Base-by-base conservation (phyloP, 305 asterid genomes). In the Andrographis paniculata region DNA sequence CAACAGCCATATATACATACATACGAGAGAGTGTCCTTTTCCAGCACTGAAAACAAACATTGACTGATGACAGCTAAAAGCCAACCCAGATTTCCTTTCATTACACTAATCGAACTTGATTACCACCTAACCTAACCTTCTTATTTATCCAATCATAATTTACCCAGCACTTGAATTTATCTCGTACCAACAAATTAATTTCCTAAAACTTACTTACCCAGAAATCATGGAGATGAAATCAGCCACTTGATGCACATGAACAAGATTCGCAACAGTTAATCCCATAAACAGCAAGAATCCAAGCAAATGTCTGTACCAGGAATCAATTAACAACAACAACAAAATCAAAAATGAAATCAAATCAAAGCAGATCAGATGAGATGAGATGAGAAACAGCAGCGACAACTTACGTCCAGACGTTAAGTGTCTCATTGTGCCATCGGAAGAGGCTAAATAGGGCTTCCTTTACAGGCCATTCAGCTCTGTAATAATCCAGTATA, bases 391-490 rank as follows among this genome's bases (percentile, higher is more conserved):
- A 2, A 53, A 6, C 9, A 16, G 15, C 15, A 42, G 30, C 30
- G 30, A n/a, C n/a, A 10, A 71, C 95, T 63, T 62, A 83, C 99
- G 96, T 91, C 99, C 99, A 91, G 0, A 91, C 94, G 58, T 91
- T 91, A 3, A 91, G 92, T 14, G 99, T 87, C 72, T 91, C 99
- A 49, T 91, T 86, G 49, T 91, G 99, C 99, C 99, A 91, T 15
- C 74, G 72, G 60, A 87, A 87, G 1, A 91, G 4, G 78, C 99
- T 91, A 53, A 83, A 67, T 59, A 91, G 47, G 21, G 99, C 93
- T 38, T 83, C 64, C 58, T 68, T 80, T 17, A 81, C 31, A 60
- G 96, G 80, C 95, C 96, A 91, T 21, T 83, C 64, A 45, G 69
- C 87, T 55, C 99, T 77, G 55, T 91, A 91, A 59, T 91, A 77